Base-by-base conservation (phyloP, 73 alveolate genomes). In the Uronychia setigera region DNA sequence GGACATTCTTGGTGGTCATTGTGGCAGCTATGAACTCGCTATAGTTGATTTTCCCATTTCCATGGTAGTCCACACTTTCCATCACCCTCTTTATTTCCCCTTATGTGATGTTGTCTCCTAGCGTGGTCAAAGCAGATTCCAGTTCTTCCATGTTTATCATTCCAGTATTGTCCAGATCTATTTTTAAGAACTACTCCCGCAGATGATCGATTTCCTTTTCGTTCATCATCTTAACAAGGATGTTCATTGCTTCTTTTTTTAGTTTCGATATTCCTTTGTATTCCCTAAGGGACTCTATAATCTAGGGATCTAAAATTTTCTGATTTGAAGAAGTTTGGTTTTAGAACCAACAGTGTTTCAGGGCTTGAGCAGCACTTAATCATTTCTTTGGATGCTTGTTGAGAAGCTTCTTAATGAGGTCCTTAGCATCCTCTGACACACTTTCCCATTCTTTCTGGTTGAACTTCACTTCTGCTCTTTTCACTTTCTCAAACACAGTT, bases 91-190 rank as follows among this genome's bases (percentile, higher is more conserved):
- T 29, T 1, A 91, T 82, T 78, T 87, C 96, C n/a, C 59, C 88
- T 26, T 75, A 77, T 19, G 89, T 76, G 29, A 80, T 27, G 27
- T 60, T 33, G 14, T 60, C 77, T 0, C 92, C 93, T 30, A 78
- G 31, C 26, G 30, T 1, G n/a, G 80, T 26, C 1, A 90, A 46
- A 28, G 96, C 99, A 78, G 96, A 91, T 82, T 88, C 90, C 59
- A 98, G 91, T 87, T 98, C 99, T 0, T 88, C 76, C 27, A 93
- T 92, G 46, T 92, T 91, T 27, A 98, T 94, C 86, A 89, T 76
- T 33, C 99, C 99, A 60, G 98, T 94, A 84, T 97, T 93, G 90
- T 98, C 93, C 35, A 74, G 88, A 85, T 98, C 99, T 74, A 98
- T 91, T 58, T 95, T 93, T 87, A 91, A 91, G 92, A 97, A 98